Evolutionary conservation across 306 rosid species (phyloP).

Genomic region (Calophaca sinica): DNA sequence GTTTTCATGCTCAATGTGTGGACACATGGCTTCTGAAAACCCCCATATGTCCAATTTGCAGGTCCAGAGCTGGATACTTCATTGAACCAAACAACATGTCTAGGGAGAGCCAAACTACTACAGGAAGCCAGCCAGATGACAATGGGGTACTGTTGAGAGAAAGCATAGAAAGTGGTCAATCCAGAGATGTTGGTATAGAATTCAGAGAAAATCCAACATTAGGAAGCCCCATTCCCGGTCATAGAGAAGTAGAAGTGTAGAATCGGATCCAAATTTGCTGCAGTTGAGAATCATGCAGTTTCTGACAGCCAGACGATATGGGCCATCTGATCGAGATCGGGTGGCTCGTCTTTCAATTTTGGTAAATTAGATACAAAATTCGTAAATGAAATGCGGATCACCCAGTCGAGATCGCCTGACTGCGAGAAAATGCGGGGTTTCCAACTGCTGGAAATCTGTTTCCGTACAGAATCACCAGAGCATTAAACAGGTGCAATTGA

Average conservation of each 20-base stretch:
- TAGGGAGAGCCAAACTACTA: conserved; percentile 37
- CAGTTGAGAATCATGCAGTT: too few relatives aligned
- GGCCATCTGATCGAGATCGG: too few relatives aligned
- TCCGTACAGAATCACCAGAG: conserved; percentile 24
- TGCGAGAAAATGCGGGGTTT: too few relatives aligned
- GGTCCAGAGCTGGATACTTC: conserved; percentile 50
- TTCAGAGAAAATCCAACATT: conserved; percentile 37
- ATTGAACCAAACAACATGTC: conserved; percentile 36
- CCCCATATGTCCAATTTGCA: conserved; percentile 68
- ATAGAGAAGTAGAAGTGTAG: background rate
- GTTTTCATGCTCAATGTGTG: conserved; percentile 69
- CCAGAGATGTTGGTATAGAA: conserved; percentile 24
- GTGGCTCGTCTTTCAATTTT: too few relatives aligned
- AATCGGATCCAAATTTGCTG: too few relatives aligned
- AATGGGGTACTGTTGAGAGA: conserved; percentile 21
- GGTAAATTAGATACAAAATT: too few relatives aligned
- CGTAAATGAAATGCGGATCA: too few relatives aligned
- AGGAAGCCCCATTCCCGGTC: conserved; percentile 10
- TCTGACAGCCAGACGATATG: too few relatives aligned
- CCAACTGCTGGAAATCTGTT: too few relatives aligned
- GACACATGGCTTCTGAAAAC: conserved; percentile 67
- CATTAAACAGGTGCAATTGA: conserved; percentile 1
- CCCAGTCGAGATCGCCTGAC: too few relatives aligned
- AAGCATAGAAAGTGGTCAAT: conserved; percentile 36
- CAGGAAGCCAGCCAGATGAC: background rate